These are phyloP conservation scores for Mortierella sp. DNA, from an alignment of 371 early-diverging fungal genomes.

Conservation along the genomic window DNA sequence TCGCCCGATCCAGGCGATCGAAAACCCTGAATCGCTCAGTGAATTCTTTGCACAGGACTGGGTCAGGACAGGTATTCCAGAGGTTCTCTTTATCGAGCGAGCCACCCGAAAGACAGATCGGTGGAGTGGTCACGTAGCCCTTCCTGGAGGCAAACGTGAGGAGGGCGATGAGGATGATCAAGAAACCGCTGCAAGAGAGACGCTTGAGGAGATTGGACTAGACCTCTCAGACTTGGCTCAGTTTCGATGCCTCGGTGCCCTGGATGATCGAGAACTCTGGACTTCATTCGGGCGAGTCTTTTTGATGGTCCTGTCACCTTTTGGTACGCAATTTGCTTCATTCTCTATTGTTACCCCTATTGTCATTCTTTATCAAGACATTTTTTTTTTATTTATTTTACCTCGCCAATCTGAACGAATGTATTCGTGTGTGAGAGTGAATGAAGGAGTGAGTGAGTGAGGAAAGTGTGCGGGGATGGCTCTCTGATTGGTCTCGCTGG, in stretches of 20 bases:
- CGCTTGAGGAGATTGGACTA: slow-evolving; percentile 74
- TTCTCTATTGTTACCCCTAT: background rate
- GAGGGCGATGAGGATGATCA: slow-evolving; percentile 70
- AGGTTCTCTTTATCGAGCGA: slow-evolving; percentile 76
- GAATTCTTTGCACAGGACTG: slow-evolving; percentile 47
- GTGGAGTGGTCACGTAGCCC: slow-evolving; percentile 85
- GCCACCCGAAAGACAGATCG: slow-evolving; percentile 73
- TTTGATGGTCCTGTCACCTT: slow-evolving; percentile 73
- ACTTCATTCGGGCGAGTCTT: slow-evolving; percentile 64
- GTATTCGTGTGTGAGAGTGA: background rate
- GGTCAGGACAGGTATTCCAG: slow-evolving; percentile 59
- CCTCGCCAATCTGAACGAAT: background rate
- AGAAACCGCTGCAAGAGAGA: slow-evolving; percentile 77
- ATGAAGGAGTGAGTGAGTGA: background rate
- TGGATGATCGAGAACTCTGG: slow-evolving; percentile 75
- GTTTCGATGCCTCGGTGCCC: slow-evolving; percentile 69
- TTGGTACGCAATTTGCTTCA: slow-evolving; percentile 58
- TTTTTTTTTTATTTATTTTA: background rate
- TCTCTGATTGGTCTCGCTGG: background rate
- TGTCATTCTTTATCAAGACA: background rate
- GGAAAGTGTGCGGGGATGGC: background rate
- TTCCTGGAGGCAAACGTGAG: slow-evolving; percentile 81
- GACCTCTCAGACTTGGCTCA: slow-evolving; percentile 62
- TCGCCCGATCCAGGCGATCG: slow-evolving; percentile 44
- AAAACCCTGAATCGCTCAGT: slow-evolving; percentile 38